Evolutionary conservation across 2,329 filamentous ascomycete genomes (phyloP).

Genomic region (Verticillium dahliae): DNA sequence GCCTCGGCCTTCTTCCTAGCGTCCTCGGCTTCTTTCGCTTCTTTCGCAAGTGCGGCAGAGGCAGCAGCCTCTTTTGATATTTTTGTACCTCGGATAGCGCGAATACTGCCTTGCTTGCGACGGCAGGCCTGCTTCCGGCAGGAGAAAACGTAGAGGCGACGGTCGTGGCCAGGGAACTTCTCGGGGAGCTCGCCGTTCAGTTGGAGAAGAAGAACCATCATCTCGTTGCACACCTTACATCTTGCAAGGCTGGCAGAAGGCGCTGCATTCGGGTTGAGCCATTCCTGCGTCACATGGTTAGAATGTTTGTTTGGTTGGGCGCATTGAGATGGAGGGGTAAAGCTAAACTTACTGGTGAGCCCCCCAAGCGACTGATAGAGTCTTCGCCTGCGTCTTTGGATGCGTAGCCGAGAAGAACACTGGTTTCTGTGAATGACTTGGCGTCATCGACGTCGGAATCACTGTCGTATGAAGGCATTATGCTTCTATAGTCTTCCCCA

Average conservation of each 20-base stretch:
- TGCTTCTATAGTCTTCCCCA: not conserved
- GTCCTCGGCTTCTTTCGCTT: conserved; percentile 25
- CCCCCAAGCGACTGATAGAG: conserved; percentile 80
- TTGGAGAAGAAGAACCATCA: conserved; percentile 82
- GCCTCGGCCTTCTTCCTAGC: conserved; percentile 20
- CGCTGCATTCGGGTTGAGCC: conserved; percentile 66
- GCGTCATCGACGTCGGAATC: conserved; percentile 68
- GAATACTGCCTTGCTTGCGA: conserved; percentile 74
- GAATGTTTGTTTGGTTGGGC: not conserved
- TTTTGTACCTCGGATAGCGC: conserved; percentile 65
- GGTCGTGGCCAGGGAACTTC: conserved; percentile 77
- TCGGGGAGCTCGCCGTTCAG: conserved; percentile 87
- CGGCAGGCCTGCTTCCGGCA: conserved; percentile 75
- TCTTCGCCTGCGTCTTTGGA: conserved; percentile 75
- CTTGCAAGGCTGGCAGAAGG: conserved; percentile 72
- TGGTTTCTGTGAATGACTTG: conserved; percentile 62
- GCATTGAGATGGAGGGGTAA: not conserved
- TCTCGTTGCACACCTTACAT: conserved; percentile 79
- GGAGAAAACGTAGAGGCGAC: conserved; percentile 79
- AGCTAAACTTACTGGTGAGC: conserved; percentile 62
- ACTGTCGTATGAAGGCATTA: conserved; percentile 77
- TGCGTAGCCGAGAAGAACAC: conserved; percentile 84
- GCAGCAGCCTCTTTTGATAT: conserved; percentile 35
- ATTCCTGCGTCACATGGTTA: conserved; percentile 51
- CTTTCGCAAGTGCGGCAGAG: conserved; percentile 14